These are phyloP conservation scores for Nadsonia commutata DNA, from an alignment of 1,139 yeast species.

Conservation along the genomic window DNA sequence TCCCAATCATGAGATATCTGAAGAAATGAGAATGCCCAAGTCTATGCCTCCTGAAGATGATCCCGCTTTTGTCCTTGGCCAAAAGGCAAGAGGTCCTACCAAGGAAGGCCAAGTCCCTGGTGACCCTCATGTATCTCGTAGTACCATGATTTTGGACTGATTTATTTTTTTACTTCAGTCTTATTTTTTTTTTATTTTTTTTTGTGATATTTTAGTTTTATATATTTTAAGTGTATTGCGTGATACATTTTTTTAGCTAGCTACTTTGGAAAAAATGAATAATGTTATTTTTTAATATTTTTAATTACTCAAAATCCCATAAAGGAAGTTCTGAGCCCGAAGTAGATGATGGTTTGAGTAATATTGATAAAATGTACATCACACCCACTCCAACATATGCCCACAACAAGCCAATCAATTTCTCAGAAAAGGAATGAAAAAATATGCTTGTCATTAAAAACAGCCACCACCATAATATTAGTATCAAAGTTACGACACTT, in stretches of 20 bases:
- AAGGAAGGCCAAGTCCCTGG: neutral
- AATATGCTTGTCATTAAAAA: conserved; percentile 67
- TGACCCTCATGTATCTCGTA: neutral
- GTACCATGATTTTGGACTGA: neutral
- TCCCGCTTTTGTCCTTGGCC: neutral
- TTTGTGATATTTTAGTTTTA: neutral
- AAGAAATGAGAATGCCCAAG: neutral
- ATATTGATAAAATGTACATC: too few species aligned
- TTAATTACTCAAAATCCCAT: too few species aligned
- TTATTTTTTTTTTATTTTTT: neutral
- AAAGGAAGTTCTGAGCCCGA: too few species aligned
- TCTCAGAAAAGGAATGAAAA: conserved; percentile 71
- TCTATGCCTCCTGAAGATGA: neutral
- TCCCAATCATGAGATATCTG: neutral
- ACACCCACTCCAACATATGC: conserved; percentile 36
- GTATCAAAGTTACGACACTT: conserved; percentile 29
- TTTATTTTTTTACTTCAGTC: too few species aligned
- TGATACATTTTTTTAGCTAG: neutral
- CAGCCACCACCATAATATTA: conserved; percentile 74
- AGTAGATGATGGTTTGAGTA: too few species aligned
- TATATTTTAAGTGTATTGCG: neutral
- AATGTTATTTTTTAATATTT: too few species aligned
- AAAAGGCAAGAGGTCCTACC: neutral
- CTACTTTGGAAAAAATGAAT: too few species aligned
- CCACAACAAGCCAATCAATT: conserved; percentile 48